Percentiles rank a stretch among this genome's conserved stretches.
Conservation (phyloP, 352 stramenopile genomes). For the Globisporangium takayamanum region DNA sequence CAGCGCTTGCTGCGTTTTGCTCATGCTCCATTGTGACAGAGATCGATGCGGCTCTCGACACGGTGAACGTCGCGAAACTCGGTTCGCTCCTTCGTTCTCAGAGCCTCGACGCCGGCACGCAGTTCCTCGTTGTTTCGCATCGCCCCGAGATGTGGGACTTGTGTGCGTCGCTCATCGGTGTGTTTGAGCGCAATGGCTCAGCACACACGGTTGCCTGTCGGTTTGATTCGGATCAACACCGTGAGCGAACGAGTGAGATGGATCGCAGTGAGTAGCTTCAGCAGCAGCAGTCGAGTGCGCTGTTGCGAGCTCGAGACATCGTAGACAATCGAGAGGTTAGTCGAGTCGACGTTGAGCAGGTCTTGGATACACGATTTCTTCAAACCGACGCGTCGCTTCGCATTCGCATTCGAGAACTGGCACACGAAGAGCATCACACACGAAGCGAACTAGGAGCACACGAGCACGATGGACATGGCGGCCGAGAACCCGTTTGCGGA, state of each 20-base stretch:
- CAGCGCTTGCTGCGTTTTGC: not conserved
- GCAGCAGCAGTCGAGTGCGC: too few species aligned
- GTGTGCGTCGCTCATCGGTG: conserved; percentile 17
- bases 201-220: conserved; percentile 19
- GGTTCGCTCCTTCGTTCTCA: conserved; percentile 20
- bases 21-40: conserved; percentile 10
- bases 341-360: too few species aligned
- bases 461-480: conserved; percentile 44
- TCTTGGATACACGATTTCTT: too few species aligned
- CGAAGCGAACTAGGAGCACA: too few species aligned
- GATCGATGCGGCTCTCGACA: conserved; percentile 34
- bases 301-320: too few species aligned
- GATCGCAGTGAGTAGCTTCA: too few species aligned
- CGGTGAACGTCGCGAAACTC: conserved; percentile 27
- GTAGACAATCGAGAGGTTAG: too few species aligned
- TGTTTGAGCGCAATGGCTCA: conserved; percentile 25
- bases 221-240: conserved; percentile 10
- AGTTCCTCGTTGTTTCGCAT: conserved; percentile 30
- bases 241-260: too few species aligned
- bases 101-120: conserved; percentile 14
- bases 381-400: too few species aligned
- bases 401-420: too few species aligned
- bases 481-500: conserved; percentile 73
- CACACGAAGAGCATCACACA: too few species aligned
- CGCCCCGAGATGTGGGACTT: conserved; percentile 29